A percentile compares a stretch with the other conserved stretches of the same genome.
These are phyloP conservation scores for Fusarium papillatum DNA, from an alignment of 2,329 filamentous ascomycete genomes.

Conservation along the genomic window DNA sequence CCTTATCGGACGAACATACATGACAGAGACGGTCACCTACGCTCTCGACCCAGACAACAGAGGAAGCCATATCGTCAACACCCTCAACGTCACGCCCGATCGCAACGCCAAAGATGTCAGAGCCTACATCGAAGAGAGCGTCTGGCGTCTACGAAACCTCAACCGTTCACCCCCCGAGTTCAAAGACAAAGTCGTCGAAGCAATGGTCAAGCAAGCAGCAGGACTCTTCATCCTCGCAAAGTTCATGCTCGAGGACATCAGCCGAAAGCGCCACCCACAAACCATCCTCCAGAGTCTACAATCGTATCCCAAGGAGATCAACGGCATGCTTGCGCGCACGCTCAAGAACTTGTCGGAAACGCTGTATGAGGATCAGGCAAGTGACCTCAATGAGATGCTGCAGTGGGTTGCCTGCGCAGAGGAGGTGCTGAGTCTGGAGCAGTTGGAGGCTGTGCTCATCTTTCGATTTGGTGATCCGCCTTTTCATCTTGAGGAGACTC, in stretches of 20 bases:
- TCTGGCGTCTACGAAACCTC: conserved; percentile 54
- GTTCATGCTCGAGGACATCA: conserved; percentile 64
- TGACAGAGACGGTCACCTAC: conserved; percentile 53
- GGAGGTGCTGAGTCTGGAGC: conserved; percentile 57
- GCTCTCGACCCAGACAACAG: conserved; percentile 49
- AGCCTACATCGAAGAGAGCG: conserved; percentile 56
- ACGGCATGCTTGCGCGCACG: conserved; percentile 57
- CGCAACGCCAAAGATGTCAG: conserved; percentile 58
- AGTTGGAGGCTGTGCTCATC: conserved; percentile 59
- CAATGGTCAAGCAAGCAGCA: conserved; percentile 57
- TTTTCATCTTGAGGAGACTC: conserved; percentile 56
- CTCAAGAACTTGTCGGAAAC: conserved; percentile 56
- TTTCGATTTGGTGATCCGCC: conserved; percentile 57
- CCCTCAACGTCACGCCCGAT: conserved; percentile 57
- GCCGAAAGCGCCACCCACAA: conserved; percentile 58
- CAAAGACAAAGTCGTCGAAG: conserved; percentile 53
- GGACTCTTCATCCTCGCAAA: conserved; percentile 64
- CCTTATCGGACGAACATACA: conserved; percentile 57
- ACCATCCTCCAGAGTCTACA: conserved; percentile 59
- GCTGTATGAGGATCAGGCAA: conserved; percentile 53
- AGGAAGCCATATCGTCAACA: conserved; percentile 50
- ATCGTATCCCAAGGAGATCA: conserved; percentile 58
- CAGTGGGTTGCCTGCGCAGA: conserved; percentile 61
- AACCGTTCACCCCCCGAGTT: conserved; percentile 49
- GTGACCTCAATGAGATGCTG: conserved; percentile 61